A percentile compares a stretch with the other conserved stretches of the same genome.
Conservation (phyloP, 202 grass and related monocot species). For the Brachypodium distachyon region DNA sequence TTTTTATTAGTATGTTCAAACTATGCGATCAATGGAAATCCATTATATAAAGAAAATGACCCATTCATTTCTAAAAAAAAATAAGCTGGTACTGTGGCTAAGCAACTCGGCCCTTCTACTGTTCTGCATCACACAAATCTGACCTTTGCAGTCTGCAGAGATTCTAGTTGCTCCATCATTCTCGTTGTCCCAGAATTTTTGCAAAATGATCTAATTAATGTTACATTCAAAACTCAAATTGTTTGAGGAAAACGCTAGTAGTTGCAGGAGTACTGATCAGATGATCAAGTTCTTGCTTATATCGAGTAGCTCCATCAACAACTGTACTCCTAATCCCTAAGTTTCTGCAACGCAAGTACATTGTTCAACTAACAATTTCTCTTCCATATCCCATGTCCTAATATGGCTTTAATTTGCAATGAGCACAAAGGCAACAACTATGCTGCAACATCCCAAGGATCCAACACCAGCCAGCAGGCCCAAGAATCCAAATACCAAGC, state of each 20-base stretch:
- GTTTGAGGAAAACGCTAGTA: not conserved
- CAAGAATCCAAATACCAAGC: not conserved
- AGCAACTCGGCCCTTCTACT: not conserved
- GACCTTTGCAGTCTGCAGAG: not conserved
- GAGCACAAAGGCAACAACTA: not conserved
- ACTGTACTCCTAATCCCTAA: not conserved
- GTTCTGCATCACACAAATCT: not conserved
- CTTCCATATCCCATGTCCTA: not conserved
- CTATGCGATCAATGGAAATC: not conserved
- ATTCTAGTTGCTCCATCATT: not conserved
- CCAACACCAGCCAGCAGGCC: not conserved
- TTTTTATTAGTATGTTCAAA: not conserved
- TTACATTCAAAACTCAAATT: not conserved
- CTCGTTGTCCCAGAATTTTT: not conserved
- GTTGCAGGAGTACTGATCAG: not conserved
- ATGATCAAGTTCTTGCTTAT: not conserved
- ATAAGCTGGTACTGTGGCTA: not conserved
- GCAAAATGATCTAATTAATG: not conserved
- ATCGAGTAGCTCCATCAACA: not conserved
- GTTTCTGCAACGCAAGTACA: not conserved
- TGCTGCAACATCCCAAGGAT: too few relatives aligned
- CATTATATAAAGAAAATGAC: not conserved
- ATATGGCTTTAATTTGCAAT: constrained; percentile 13
- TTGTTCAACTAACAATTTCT: not conserved
- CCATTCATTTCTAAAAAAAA: not conserved